Conservation (phyloP, 148 eudicot genomes). For the Gaultheria prostrata region DNA sequence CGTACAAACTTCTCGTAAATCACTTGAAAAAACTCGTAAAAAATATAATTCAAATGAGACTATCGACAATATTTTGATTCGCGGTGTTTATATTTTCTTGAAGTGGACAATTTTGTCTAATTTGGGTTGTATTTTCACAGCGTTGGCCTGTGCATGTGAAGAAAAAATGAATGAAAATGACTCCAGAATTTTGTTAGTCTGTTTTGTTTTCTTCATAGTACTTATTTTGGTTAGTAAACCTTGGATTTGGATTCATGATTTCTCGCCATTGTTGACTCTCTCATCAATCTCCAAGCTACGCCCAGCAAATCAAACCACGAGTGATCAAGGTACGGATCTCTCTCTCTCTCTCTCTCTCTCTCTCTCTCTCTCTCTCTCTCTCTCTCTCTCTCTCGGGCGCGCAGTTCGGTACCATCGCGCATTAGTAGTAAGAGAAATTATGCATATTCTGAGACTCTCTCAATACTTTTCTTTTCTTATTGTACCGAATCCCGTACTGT, state of each 20-base stretch:
- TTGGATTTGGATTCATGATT: background rate
- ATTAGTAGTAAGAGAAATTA: too few species aligned
- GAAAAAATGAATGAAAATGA: constrained; percentile 8
- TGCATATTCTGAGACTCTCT: too few species aligned
- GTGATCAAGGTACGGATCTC: constrained; percentile 7
- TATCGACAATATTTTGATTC: background rate
- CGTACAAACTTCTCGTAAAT: background rate
- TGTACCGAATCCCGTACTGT: too few species aligned
- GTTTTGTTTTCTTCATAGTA: background rate
- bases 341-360: background rate
- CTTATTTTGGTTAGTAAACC: constrained; percentile 2
- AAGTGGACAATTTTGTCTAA: background rate
- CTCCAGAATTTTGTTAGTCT: background rate
- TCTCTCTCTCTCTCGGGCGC: background rate
- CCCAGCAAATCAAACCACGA: background rate
- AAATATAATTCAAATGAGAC: background rate
- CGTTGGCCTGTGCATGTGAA: background rate
- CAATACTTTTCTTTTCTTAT: too few species aligned
- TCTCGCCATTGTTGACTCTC: constrained; percentile 8
- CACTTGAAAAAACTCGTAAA: background rate
- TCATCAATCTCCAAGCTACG: constrained; percentile 10
- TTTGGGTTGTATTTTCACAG: background rate
- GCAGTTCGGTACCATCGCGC: too few species aligned
- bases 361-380: background rate
- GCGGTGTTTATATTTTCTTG: background rate